Evolutionary conservation across 331 rosid species (phyloP).

Genomic region (Malus hybrid): DNA sequence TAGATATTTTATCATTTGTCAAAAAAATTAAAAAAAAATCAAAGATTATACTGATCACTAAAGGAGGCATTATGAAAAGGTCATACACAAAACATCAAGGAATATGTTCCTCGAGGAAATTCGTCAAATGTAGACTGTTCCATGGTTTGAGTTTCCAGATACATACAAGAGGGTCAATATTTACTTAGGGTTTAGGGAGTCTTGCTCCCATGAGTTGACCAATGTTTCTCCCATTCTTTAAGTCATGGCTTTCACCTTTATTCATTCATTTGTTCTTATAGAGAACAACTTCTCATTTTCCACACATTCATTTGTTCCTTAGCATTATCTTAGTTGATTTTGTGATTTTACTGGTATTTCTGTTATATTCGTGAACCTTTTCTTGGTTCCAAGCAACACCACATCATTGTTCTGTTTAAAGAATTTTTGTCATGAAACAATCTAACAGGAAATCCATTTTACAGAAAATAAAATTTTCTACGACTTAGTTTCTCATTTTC

Average conservation of each 20-base stretch:
- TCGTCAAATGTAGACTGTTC: not conserved
- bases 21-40: too few species aligned
- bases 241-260: not conserved
- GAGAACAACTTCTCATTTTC: not conserved
- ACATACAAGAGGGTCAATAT: not conserved
- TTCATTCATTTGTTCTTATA: not conserved
- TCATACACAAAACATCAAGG: not conserved
- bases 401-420: not conserved
- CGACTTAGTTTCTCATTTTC: not conserved
- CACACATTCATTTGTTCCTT: too few species aligned
- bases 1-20: not conserved
- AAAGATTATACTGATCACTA: too few species aligned
- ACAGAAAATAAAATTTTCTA: not conserved
- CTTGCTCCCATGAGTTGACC: not conserved
- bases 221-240: not conserved
- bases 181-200: not conserved
- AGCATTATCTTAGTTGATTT: not conserved
- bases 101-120: not conserved
- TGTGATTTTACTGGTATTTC: not conserved
- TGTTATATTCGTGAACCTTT: not conserved
- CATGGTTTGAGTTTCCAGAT: not conserved
- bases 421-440: not conserved
- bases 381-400: not conserved
- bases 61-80: not conserved
- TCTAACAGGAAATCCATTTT: conserved; percentile 1